A percentile compares a stretch with the other conserved stretches of the same genome.
Conservation (phyloP, 2,329 filamentous ascomycete species). For the Pyricularia grisea region DNA sequence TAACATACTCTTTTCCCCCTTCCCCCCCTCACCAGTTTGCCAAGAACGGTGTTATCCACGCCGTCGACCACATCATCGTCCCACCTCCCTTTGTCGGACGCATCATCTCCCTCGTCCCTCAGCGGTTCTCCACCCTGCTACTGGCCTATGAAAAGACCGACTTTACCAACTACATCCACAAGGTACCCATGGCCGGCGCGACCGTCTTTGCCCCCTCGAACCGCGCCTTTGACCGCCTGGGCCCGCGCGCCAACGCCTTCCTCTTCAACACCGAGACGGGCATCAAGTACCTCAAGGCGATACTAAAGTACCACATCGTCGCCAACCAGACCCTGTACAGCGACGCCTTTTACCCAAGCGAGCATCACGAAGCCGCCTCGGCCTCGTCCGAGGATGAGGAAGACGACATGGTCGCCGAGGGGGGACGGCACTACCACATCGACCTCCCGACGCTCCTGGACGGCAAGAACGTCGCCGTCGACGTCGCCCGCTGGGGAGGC, state of each 20-base stretch:
- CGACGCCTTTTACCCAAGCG: slow-evolving; percentile 59
- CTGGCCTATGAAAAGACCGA: slow-evolving; percentile 68
- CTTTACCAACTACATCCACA: slow-evolving; percentile 51
- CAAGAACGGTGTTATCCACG: slow-evolving; percentile 75
- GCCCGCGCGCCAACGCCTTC: slow-evolving; percentile 67
- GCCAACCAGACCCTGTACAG: slow-evolving; percentile 71
- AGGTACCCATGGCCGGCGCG: slow-evolving; percentile 46
- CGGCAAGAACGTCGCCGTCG: slow-evolving; percentile 57
- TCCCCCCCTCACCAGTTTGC: slow-evolving; percentile 39
- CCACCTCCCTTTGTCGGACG: slow-evolving; percentile 57
- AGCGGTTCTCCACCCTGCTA: slow-evolving; percentile 68
- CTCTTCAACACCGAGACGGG: slow-evolving; percentile 70
- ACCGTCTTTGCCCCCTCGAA: slow-evolving; percentile 80
- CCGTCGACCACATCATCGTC: slow-evolving; percentile 63
- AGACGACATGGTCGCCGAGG: slow-evolving; percentile 15
- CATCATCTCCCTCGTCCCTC: slow-evolving; percentile 55
- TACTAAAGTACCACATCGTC: slow-evolving; percentile 72
- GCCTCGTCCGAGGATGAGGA: slow-evolving; percentile 13
- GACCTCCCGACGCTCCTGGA: slow-evolving; percentile 66
- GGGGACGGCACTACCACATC: slow-evolving; percentile 26
- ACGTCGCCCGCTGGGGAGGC: slow-evolving; percentile 59
- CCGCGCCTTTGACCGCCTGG: slow-evolving; percentile 67
- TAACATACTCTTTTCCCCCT: too few relatives aligned
- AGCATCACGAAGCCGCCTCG: slow-evolving; percentile 18
- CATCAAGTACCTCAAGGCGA: slow-evolving; percentile 63